phyloP scores from a whole-genome alignment of 1,139 yeast species.

The Pichia sp. region DNA sequence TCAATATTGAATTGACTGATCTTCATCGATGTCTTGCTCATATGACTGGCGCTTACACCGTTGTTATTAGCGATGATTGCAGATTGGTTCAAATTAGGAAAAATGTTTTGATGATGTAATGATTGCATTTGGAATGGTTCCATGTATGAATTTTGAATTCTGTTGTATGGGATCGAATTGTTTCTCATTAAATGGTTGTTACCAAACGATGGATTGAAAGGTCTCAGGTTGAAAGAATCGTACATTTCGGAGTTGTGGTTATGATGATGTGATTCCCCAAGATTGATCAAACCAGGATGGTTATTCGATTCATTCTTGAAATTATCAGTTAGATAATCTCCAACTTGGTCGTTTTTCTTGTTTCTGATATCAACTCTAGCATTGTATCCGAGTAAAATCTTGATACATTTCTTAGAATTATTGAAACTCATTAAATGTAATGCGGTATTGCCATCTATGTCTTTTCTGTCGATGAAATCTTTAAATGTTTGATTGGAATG shows the following conservation, averaged over 20 bases:
- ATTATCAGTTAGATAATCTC: constrained; percentile 60
- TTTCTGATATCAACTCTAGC: constrained; percentile 73
- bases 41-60: not conserved
- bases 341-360: constrained; percentile 69
- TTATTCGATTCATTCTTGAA: constrained; percentile 22
- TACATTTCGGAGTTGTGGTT: constrained; percentile 3
- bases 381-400: constrained; percentile 67
- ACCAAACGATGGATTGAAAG: constrained; percentile 17
- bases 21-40: constrained; percentile 32
- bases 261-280: not conserved
- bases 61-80: not conserved
- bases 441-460: constrained; percentile 84
- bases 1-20: constrained; percentile 46
- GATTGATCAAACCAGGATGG: constrained; percentile 10
- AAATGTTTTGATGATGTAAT: not conserved
- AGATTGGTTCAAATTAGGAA: constrained; percentile 9
- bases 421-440: constrained; percentile 78
- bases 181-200: not conserved
- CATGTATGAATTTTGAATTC: constrained; percentile 7
- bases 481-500: constrained; percentile 52
- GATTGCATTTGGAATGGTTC: constrained; percentile 13
- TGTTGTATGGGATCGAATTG: not conserved
- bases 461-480: constrained; percentile 77
- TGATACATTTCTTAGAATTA: constrained; percentile 72
- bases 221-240: constrained; percentile 17